phyloP scores from a whole-genome alignment of 164 flowering plant genomes.

The Euptelea pleiosperma region DNA sequence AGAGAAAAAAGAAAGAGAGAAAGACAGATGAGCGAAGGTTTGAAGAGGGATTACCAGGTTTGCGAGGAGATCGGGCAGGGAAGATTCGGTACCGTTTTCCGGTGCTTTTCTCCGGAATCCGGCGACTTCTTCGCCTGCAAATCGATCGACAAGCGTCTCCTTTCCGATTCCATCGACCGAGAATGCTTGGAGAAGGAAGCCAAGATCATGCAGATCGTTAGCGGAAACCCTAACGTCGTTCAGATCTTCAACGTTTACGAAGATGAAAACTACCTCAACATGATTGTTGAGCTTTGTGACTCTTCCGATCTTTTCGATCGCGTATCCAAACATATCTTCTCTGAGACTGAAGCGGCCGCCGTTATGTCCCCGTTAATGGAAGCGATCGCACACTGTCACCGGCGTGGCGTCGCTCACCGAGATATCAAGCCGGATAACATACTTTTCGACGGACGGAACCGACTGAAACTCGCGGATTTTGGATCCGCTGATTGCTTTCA shows the following conservation, averaged over 20 bases:
- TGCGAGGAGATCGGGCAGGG: conserved; percentile 71
- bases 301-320: conserved; percentile 39
- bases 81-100: conserved; percentile 57
- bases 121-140: conserved; percentile 51
- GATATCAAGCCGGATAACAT: conserved; percentile 78
- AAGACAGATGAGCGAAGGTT: conserved; percentile 19
- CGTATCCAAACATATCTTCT: conserved; percentile 20
- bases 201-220: conserved; percentile 45
- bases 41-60: conserved; percentile 39
- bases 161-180: conserved; percentile 51
- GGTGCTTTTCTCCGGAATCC: conserved; percentile 41
- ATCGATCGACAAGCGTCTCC: conserved; percentile 39
- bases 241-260: conserved; percentile 43
- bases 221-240: conserved; percentile 42
- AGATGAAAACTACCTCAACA: conserved; percentile 34
- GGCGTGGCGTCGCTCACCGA: conserved; percentile 51
- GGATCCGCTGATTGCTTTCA: conserved; percentile 66
- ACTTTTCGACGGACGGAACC: conserved; percentile 36
- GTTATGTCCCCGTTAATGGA: conserved; percentile 34
- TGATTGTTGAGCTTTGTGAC: conserved; percentile 53
- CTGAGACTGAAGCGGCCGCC: conserved; percentile 39
- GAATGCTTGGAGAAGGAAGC: conserved; percentile 63
- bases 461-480: conserved; percentile 58
- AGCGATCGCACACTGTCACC: conserved; percentile 57
- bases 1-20: not conserved